phyloP scores from a whole-genome alignment of 1,284 basidiomycete genomes.

The Sphaerobolus stellatus region DNA sequence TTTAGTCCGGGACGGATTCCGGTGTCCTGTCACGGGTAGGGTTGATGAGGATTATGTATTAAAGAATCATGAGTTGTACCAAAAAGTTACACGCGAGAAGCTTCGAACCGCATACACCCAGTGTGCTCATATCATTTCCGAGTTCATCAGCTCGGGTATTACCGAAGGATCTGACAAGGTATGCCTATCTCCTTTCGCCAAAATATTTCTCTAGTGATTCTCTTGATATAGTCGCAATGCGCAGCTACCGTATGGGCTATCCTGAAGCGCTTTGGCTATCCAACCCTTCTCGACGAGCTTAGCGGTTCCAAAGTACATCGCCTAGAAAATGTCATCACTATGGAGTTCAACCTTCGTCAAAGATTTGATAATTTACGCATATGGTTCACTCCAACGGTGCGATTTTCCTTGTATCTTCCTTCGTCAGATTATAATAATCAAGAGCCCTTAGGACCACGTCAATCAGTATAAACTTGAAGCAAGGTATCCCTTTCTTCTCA shows the following conservation, averaged over 20 bases:
- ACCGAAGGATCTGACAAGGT: neutral
- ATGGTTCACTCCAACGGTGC: slow-evolving; percentile 31
- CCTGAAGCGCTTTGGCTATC: slow-evolving; percentile 19
- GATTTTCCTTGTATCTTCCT: neutral
- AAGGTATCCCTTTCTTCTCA: neutral
- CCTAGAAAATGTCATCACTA: slow-evolving; percentile 33
- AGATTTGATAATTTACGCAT: slow-evolving; percentile 28
- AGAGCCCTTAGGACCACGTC: neutral
- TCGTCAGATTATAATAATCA: neutral
- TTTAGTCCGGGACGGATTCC: slow-evolving; percentile 28
- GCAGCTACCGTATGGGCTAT: slow-evolving; percentile 18
- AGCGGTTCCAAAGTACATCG: slow-evolving; percentile 26
- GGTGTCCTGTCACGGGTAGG: slow-evolving; percentile 27
- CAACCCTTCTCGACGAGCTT: slow-evolving; percentile 18
- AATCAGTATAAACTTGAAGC: neutral
- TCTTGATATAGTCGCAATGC: slow-evolving; percentile 12
- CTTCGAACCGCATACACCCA: neutral
- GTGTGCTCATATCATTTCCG: slow-evolving; percentile 17
- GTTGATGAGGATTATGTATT: slow-evolving; percentile 17
- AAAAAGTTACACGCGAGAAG: neutral
- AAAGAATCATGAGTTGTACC: neutral
- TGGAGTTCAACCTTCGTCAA: slow-evolving; percentile 19
- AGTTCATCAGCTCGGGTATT: neutral
- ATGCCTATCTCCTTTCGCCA: neutral
- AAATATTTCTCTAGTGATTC: too few relatives aligned